Evolutionary conservation across 1,284 basidiomycete species (phyloP).

Genomic region (Pseudomicrostroma phylloplanum): DNA sequence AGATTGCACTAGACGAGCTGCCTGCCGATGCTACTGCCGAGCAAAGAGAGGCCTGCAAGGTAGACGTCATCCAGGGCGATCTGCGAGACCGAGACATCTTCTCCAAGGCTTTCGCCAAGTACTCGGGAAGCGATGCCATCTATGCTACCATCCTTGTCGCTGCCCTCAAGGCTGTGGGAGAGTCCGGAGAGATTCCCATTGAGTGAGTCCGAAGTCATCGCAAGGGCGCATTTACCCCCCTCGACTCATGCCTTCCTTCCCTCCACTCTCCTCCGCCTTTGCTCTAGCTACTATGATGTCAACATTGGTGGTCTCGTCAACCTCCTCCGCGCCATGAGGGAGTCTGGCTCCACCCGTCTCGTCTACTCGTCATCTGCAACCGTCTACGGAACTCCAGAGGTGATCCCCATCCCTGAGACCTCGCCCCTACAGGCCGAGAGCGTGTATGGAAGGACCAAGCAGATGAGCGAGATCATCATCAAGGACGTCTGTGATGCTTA

Average conservation of each 20-base stretch:
- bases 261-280: neutral
- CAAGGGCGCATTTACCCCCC: neutral
- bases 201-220: slow-evolving; percentile 59
- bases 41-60: slow-evolving; percentile 67
- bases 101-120: slow-evolving; percentile 34
- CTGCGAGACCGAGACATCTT: slow-evolving; percentile 38
- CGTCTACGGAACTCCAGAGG: slow-evolving; percentile 91
- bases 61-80: slow-evolving; percentile 57
- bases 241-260: neutral
- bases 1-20: slow-evolving; percentile 67
- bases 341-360: slow-evolving; percentile 72
- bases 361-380: slow-evolving; percentile 98
- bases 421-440: slow-evolving; percentile 83
- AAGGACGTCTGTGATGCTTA: slow-evolving; percentile 80
- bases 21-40: slow-evolving; percentile 61
- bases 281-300: slow-evolving; percentile 44
- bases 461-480: slow-evolving; percentile 85
- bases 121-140: slow-evolving; percentile 55
- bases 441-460: slow-evolving; percentile 90
- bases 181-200: slow-evolving; percentile 88
- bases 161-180: slow-evolving; percentile 95
- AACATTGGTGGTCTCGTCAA: slow-evolving; percentile 46
- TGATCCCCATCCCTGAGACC: slow-evolving; percentile 88
- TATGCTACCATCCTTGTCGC: slow-evolving; percentile 96
- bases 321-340: slow-evolving; percentile 60